These are phyloP conservation scores for Fusarium abutilonis DNA, from an alignment of 2,329 filamentous ascomycete genomes.

Conservation along the genomic window DNA sequence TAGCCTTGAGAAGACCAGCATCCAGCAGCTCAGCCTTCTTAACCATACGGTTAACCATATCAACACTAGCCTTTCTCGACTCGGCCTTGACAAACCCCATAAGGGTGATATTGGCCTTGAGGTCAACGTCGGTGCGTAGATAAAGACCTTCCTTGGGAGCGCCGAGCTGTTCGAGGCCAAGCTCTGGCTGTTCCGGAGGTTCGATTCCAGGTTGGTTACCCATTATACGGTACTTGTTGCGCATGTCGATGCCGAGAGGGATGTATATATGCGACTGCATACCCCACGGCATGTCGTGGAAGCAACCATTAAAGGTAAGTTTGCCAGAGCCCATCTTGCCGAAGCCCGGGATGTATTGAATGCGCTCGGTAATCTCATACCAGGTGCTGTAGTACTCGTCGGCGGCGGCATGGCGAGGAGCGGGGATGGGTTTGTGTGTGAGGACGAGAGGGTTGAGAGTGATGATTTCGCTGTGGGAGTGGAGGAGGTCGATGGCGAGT, in stretches of 20 bases:
- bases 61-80: constrained; percentile 71
- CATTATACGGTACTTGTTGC: constrained; percentile 73
- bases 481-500: constrained; percentile 76
- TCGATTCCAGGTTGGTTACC: constrained; percentile 75
- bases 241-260: constrained; percentile 72
- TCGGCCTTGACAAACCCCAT: constrained; percentile 73
- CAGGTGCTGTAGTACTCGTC: constrained; percentile 79
- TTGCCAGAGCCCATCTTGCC: constrained; percentile 71
- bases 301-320: constrained; percentile 76
- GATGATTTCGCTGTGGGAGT: constrained; percentile 76
- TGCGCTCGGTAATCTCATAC: constrained; percentile 77
- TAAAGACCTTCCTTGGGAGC: constrained; percentile 73
- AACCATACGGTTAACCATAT: constrained; percentile 74
- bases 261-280: constrained; percentile 77
- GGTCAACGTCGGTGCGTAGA: constrained; percentile 75
- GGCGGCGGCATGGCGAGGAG: constrained; percentile 72
- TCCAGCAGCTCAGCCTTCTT: constrained; percentile 77
- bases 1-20: constrained; percentile 70
- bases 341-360: constrained; percentile 73
- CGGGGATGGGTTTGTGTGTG: constrained; percentile 69
- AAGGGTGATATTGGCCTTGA: constrained; percentile 74
- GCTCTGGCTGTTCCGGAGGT: constrained; percentile 67
- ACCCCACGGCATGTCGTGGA: constrained; percentile 77
- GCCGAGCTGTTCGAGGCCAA: constrained; percentile 67
- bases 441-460: constrained; percentile 75